These are phyloP conservation scores for Mortierella claussenii DNA, from an alignment of 192 early-diverging fungal species.

Conservation along the genomic window DNA sequence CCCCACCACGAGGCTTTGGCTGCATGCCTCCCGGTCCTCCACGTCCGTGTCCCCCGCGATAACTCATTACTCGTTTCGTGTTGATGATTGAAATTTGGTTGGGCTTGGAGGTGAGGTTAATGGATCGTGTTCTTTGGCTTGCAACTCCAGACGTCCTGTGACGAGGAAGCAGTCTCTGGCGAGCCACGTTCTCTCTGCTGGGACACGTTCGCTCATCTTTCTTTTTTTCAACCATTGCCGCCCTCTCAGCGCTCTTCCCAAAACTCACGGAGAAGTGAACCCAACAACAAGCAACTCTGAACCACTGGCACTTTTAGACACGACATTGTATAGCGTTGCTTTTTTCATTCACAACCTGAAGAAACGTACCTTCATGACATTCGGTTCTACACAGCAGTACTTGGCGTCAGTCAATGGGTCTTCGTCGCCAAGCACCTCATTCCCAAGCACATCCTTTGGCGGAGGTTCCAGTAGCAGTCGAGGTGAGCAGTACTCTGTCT, in stretches of 20 bases:
- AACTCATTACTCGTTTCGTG: conserved; percentile 7
- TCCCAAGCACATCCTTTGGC: conserved; percentile 25
- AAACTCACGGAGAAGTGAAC: no score
- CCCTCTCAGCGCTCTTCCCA: no score
- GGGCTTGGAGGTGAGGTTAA: neutral
- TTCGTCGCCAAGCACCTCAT: conserved; percentile 23
- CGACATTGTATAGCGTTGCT: no score
- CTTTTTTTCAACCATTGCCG: neutral
- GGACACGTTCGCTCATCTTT: neutral
- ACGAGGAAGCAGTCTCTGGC: no score
- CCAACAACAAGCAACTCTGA: no score
- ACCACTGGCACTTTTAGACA: no score
- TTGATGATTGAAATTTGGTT: neutral
- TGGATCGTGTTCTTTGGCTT: neutral
- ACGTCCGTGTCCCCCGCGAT: conserved; percentile 34
- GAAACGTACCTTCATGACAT: no score
- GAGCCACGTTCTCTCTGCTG: no score
- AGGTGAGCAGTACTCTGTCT: no score
- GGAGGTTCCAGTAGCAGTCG: conserved; percentile 16
- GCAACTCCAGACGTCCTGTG: no score
- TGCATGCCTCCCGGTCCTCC: conserved; percentile 42
- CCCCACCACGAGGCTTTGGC: conserved; percentile 27
- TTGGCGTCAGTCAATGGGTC: conserved; percentile 42
- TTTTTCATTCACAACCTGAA: no score
- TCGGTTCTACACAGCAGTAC: conserved; percentile 41